Conservation (phyloP, 768 basidiomycete species). For the Mycena galopus region DNA sequence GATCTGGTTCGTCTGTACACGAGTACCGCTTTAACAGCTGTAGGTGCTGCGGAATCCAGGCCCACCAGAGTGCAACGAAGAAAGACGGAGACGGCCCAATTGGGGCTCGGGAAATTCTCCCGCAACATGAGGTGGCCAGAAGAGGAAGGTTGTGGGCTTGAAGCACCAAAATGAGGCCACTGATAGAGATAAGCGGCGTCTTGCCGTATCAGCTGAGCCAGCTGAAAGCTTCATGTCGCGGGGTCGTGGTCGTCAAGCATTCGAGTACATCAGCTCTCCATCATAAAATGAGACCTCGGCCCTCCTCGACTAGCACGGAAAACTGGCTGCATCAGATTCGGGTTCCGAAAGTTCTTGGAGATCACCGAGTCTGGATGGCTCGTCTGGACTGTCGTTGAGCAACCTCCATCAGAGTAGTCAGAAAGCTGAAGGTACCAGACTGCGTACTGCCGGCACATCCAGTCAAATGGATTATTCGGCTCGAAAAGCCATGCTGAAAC, state of each 20-base stretch:
- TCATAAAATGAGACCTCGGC: neutral
- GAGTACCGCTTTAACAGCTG: neutral
- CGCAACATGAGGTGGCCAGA: slow-evolving; percentile 30
- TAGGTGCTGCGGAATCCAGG: neutral
- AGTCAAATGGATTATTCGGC: slow-evolving; percentile 1
- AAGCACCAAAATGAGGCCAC: slow-evolving; percentile 25
- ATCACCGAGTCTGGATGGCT: neutral
- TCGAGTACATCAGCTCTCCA: no score
- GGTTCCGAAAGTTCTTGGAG: neutral
- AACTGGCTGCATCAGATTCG: no score
- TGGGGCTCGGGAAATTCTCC: slow-evolving; percentile 23
- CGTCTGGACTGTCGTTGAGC: neutral
- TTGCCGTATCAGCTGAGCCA: slow-evolving; percentile 27
- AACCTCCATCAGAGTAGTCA: neutral
- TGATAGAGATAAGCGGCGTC: slow-evolving; percentile 24
- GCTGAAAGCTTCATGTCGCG: neutral
- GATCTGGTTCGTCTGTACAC: neutral
- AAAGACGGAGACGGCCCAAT: slow-evolving; percentile 4
- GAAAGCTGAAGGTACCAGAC: no score
- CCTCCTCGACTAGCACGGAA: neutral
- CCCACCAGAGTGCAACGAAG: neutral
- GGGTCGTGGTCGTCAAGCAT: slow-evolving; percentile 3
- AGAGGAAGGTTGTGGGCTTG: slow-evolving; percentile 18
- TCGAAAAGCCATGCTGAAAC: slow-evolving; percentile 12
- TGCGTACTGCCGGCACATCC: neutral